These are phyloP conservation scores for Coemansia sp. DNA, from an alignment of 192 early-diverging fungal genomes.

Conservation along the genomic window DNA sequence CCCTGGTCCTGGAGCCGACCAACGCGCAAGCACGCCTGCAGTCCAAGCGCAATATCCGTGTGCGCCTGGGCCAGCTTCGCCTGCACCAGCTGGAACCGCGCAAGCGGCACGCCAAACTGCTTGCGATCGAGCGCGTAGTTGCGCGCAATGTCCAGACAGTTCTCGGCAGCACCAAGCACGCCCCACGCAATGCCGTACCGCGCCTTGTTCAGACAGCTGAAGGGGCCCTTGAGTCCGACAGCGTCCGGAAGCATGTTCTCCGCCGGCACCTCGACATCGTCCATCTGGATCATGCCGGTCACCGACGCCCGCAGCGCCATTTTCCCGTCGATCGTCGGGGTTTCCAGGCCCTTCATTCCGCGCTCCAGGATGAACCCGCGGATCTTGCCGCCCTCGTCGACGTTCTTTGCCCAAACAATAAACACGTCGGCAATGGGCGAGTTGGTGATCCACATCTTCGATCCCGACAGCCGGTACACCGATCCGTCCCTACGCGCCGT, in stretches of 20 bases:
- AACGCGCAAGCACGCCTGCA: conserved; percentile 86
- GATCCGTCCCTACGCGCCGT: conserved; percentile 69
- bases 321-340: conserved; percentile 93
- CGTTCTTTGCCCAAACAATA: conserved; percentile 91
- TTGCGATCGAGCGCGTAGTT: conserved; percentile 86
- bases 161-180: conserved; percentile 91
- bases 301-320: conserved; percentile 91
- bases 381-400: conserved; percentile 76
- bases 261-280: conserved; percentile 88
- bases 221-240: conserved; percentile 89
- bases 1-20: conserved; percentile 90
- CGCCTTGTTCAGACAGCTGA: conserved; percentile 97
- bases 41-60: conserved; percentile 87
- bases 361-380: conserved; percentile 94
- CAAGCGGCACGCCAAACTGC: conserved; percentile 93
- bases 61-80: conserved; percentile 95
- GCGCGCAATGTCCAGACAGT: conserved; percentile 83
- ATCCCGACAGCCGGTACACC: conserved; percentile 81
- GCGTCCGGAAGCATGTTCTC: conserved; percentile 93
- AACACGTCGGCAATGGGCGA: conserved; percentile 96
- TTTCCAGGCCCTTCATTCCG: conserved; percentile 87
- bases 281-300: conserved; percentile 99
- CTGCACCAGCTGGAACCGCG: conserved; percentile 91
- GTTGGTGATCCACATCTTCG: conserved; percentile 99
- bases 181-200: conserved; percentile 98